A percentile compares a stretch with the other conserved stretches of the same genome.
These are phyloP conservation scores for Scolecobasidium constrictum DNA, from an alignment of 2,329 filamentous ascomycete genomes.

Conservation along the genomic window DNA sequence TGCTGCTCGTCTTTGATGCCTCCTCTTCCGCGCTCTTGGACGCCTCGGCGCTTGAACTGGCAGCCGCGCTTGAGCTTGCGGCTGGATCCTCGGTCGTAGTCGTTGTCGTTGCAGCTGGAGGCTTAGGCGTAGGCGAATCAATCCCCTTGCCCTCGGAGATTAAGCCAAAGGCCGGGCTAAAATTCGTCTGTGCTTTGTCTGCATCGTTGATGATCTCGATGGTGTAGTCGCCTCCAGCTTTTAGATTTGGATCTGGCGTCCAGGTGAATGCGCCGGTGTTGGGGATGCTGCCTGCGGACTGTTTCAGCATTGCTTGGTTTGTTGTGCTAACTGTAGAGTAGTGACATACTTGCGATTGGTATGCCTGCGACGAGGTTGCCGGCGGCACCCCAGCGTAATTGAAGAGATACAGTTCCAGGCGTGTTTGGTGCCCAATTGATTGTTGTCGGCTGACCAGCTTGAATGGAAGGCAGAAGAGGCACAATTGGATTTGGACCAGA, in stretches of 20 bases:
- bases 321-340: background rate
- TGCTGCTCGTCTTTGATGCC: too few species aligned
- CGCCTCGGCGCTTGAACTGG: too few species aligned
- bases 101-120: background rate
- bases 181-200: slow-evolving; percentile 9
- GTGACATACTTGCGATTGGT: slow-evolving; percentile 32
- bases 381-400: slow-evolving; percentile 30
- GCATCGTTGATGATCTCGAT: slow-evolving; percentile 11
- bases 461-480: slow-evolving; percentile 16
- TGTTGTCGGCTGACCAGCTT: slow-evolving; percentile 33
- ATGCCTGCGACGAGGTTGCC: slow-evolving; percentile 29
- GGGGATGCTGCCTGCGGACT: slow-evolving; percentile 29
- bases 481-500: background rate
- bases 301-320: background rate
- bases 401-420: slow-evolving; percentile 38
- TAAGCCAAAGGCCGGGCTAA: slow-evolving; percentile 10
- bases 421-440: slow-evolving; percentile 41
- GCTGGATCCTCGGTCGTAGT: background rate
- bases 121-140: background rate
- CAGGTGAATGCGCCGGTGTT: slow-evolving; percentile 42
- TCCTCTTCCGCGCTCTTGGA: too few species aligned
- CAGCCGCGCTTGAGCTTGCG: background rate
- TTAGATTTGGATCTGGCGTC: slow-evolving; percentile 14
- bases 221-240: slow-evolving; percentile 6
- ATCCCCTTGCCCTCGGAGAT: background rate